phyloP scores from a whole-genome alignment of 257 asterid genomes.

The Nemophila menziesii region DNA sequence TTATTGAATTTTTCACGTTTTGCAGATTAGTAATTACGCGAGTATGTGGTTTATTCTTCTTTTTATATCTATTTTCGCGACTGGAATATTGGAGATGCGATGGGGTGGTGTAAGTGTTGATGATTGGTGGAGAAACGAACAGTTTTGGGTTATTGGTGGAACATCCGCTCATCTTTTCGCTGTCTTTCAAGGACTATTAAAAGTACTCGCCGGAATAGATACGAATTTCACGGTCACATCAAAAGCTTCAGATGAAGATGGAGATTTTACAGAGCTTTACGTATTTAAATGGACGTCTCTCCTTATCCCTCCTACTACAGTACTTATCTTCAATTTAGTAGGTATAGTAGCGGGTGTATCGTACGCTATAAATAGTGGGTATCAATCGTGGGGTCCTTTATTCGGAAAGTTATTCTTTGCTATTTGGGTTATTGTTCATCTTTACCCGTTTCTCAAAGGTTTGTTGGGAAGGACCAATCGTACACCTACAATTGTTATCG shows the following conservation, averaged over 20 bases:
- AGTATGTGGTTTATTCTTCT: conserved; percentile 6
- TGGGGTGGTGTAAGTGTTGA: conserved; percentile 4
- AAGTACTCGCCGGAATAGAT: conserved; percentile 4
- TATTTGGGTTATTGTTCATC: conserved; percentile 5
- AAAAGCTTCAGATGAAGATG: conserved; percentile 4
- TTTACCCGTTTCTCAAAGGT: conserved; percentile 7
- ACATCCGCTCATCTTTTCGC: conserved; percentile 3
- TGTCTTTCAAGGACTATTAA: conserved; percentile 2
- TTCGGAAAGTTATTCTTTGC: conserved; percentile 2
- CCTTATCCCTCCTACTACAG: conserved; percentile 2
- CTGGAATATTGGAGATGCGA: conserved; percentile 3
- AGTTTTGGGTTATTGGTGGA: conserved; percentile 6
- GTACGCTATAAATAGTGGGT: conserved; percentile 1
- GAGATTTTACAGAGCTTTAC: conserved; percentile 1
- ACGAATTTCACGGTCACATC: conserved; percentile 5
- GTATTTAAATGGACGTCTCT: conserved; percentile 3
- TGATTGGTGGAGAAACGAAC: conserved; percentile 7
- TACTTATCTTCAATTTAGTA: conserved; percentile 1
- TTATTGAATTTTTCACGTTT: neutral
- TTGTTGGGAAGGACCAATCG: conserved; percentile 3
- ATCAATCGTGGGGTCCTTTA: conserved; percentile 4
- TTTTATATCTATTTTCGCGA: conserved; percentile 2
- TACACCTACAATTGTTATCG: conserved; percentile 3
- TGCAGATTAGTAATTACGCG: conserved; percentile 3
- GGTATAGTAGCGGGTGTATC: conserved; percentile 4